phyloP scores from a whole-genome alignment of 2,329 filamentous ascomycete genomes.

The Cucurbitaria berberidis region DNA sequence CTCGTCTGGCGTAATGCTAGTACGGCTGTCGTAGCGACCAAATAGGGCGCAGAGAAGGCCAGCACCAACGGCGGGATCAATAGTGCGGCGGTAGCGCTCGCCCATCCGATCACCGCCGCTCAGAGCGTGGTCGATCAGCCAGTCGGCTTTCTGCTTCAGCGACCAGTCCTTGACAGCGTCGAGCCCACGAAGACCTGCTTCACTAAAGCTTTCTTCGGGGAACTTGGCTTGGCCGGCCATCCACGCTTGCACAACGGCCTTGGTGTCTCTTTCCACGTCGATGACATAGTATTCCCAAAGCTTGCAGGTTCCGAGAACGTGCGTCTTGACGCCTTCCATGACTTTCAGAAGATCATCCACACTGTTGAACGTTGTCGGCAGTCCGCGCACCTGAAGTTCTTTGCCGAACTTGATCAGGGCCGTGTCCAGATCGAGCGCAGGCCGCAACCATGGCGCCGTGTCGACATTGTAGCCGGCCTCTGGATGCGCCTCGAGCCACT shows the following conservation, averaged over 20 bases:
- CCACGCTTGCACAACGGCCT: slow-evolving; percentile 76
- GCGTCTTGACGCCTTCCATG: slow-evolving; percentile 82
- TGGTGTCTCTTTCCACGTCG: slow-evolving; percentile 74
- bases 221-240: slow-evolving; percentile 63
- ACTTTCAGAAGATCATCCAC: slow-evolving; percentile 77
- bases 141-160: slow-evolving; percentile 65
- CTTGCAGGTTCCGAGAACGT: slow-evolving; percentile 76
- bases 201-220: slow-evolving; percentile 60
- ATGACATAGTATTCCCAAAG: slow-evolving; percentile 95
- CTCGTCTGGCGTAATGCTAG: slow-evolving; percentile 57
- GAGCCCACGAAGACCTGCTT: slow-evolving; percentile 57
- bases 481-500: slow-evolving; percentile 92
- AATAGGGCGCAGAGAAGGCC: slow-evolving; percentile 70
- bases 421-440: slow-evolving; percentile 76
- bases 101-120: slow-evolving; percentile 75
- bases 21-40: slow-evolving; percentile 68
- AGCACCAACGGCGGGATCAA: slow-evolving; percentile 74
- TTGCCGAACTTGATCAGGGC: slow-evolving; percentile 71
- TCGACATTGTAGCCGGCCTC: slow-evolving; percentile 94
- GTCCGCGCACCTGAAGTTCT: slow-evolving; percentile 68
- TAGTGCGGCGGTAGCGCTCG: slow-evolving; percentile 74
- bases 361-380: slow-evolving; percentile 75
- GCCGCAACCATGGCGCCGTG: slow-evolving; percentile 76
- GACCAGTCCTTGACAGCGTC: slow-evolving; percentile 61
- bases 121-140: slow-evolving; percentile 73